Percentiles rank a stretch among this genome's conserved stretches.
These are phyloP conservation scores for Saccharomycopsis hybrid DNA, from an alignment of 1,139 yeast genomes.

Conservation along the genomic window DNA sequence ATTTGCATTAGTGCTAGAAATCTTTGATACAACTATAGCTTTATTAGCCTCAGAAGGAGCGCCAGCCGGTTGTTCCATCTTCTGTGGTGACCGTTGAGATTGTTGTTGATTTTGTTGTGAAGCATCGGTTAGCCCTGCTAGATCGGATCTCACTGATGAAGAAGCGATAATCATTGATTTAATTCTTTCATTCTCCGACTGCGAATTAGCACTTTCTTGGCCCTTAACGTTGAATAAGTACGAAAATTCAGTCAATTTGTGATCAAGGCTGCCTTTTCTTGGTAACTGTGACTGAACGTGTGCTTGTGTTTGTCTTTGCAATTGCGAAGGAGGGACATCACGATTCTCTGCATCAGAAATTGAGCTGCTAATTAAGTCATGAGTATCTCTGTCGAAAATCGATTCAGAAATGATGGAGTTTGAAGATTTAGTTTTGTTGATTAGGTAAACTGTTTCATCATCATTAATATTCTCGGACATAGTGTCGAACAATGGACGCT, in stretches of 20 bases:
- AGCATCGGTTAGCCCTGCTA: neutral
- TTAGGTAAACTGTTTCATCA: conserved; percentile 7
- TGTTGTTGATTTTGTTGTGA: neutral
- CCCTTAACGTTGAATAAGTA: conserved; percentile 14
- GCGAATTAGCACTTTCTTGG: neutral
- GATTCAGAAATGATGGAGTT: conserved; percentile 12
- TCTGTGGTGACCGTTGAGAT: no score
- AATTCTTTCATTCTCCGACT: neutral
- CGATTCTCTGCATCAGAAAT: conserved; percentile 1
- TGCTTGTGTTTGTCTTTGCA: no score
- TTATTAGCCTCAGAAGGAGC: neutral
- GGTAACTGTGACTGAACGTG: neutral
- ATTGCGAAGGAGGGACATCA: neutral
- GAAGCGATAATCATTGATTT: conserved; percentile 6
- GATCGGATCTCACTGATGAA: conserved; percentile 9
- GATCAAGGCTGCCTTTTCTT: conserved; percentile 3
- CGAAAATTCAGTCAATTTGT: conserved; percentile 15
- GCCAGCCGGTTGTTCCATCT: no score
- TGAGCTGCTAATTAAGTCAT: conserved; percentile 1
- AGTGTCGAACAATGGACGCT: conserved; percentile 14
- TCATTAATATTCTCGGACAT: conserved; percentile 1
- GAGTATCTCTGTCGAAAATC: conserved; percentile 1
- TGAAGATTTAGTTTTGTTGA: conserved; percentile 6
- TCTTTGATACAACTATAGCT: neutral
- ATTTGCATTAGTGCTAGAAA: conserved; percentile 2